phyloP scores from a whole-genome alignment of 2,329 filamentous ascomycete genomes.

The Dactylellina haptotyla region DNA sequence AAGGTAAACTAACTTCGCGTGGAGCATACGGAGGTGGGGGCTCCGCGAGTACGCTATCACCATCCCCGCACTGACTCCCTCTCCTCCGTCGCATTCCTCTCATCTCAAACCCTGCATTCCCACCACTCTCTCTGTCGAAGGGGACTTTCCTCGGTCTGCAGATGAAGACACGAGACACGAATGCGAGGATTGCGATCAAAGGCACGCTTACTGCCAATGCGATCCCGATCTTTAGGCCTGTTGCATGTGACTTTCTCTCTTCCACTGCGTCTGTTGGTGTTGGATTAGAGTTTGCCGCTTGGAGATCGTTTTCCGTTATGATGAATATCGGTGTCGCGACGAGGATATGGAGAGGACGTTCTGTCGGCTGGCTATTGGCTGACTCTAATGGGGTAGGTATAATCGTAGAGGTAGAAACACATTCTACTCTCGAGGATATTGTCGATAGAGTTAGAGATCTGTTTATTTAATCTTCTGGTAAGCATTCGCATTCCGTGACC shows the following conservation, averaged over 20 bases:
- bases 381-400: background rate
- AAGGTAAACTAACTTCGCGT: background rate
- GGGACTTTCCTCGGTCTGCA: background rate
- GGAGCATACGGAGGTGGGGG: conserved; percentile 13
- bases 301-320: background rate
- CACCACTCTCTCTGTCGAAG: background rate
- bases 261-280: background rate
- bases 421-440: background rate
- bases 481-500: no score
- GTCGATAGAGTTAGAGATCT: conserved; percentile 10
- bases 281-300: background rate
- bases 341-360: background rate
- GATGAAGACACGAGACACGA: conserved; percentile 13
- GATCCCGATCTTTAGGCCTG: conserved; percentile 22
- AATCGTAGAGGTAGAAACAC: conserved; percentile 6
- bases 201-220: conserved; percentile 17
- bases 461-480: background rate
- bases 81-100: background rate
- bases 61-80: conserved; percentile 10
- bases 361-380: background rate
- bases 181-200: conserved; percentile 5
- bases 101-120: background rate
- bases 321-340: conserved; percentile 31
- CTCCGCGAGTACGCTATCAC: conserved; percentile 18
- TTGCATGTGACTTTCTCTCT: background rate